Conservation (phyloP, 371 early-diverging fungal genomes). For the Nematocida ausubeli region DNA sequence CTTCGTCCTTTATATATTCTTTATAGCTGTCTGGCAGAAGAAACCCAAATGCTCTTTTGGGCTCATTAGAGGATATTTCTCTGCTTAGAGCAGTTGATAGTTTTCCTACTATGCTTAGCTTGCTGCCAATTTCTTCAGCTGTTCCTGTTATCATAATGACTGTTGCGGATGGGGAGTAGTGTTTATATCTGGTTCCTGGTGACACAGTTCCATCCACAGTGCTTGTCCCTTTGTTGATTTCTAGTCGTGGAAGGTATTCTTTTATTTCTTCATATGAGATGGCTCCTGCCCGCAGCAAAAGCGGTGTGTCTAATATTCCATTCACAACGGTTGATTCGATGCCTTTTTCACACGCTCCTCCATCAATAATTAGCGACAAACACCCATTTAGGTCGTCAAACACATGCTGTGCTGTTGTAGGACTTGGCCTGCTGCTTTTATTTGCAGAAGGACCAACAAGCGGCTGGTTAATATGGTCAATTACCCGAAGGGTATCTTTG, state of each 20-base stretch:
- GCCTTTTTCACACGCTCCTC: slow-evolving; percentile 81
- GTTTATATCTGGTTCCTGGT: slow-evolving; percentile 97
- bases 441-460: slow-evolving; percentile 98
- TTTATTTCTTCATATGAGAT: slow-evolving; percentile 76
- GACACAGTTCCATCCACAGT: slow-evolving; percentile 72
- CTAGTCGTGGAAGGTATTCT: slow-evolving; percentile 1
- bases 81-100: not conserved
- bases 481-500: slow-evolving; percentile 80
- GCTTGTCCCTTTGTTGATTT: slow-evolving; percentile 1
- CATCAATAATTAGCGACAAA: slow-evolving; percentile 82
- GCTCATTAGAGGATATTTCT: not conserved
- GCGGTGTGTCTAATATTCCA: slow-evolving; percentile 68
- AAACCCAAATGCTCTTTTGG: slow-evolving; percentile 2
- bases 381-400: slow-evolving; percentile 76
- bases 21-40: slow-evolving; percentile 2
- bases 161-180: slow-evolving; percentile 78
- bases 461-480: slow-evolving; percentile 78
- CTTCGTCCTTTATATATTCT: not conserved
- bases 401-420: slow-evolving; percentile 85
- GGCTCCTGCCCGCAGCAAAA: slow-evolving; percentile 92
- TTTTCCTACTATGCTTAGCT: not conserved
- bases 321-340: slow-evolving; percentile 87
- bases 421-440: slow-evolving; percentile 86
- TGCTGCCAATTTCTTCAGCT: slow-evolving; percentile 3
- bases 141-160: slow-evolving; percentile 56